Evolutionary conservation across 176 grass and related monocot species (phyloP).

Genomic region (Aegilops speltoides): DNA sequence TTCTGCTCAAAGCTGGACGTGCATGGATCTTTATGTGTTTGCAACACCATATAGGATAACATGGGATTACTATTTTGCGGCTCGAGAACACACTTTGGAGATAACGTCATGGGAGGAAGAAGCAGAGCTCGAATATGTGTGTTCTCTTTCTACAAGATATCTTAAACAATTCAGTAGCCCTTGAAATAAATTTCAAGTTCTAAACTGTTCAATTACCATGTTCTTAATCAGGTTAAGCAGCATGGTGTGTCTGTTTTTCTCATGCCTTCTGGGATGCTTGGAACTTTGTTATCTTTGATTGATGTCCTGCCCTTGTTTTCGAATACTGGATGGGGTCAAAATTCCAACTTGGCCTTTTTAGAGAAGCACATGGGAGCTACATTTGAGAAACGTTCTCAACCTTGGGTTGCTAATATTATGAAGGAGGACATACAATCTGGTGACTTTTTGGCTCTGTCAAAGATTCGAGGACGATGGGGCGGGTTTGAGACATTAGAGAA

Average conservation of each 20-base stretch:
- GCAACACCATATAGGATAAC: constrained; percentile 89
- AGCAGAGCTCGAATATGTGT: constrained; percentile 55
- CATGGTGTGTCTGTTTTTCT: constrained; percentile 91
- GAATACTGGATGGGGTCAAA: constrained; percentile 89
- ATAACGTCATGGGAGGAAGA: constrained; percentile 89
- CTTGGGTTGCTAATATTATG: constrained; percentile 60
- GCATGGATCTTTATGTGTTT: constrained; percentile 97
- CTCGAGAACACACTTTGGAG: constrained; percentile 66
- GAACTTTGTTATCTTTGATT: constrained; percentile 77
- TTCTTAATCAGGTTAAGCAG: constrained; percentile 78
- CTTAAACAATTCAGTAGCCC: background rate
- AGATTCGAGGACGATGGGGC: constrained; percentile 94
- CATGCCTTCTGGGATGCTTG: constrained; percentile 96
- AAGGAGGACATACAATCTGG: constrained; percentile 79
- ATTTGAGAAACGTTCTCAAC: constrained; percentile 68
- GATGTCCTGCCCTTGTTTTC: constrained; percentile 94
- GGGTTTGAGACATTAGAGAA: constrained; percentile 97
- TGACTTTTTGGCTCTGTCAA: constrained; percentile 89
- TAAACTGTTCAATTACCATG: constrained; percentile 22
- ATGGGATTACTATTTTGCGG: constrained; percentile 87
- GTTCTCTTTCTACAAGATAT: background rate
- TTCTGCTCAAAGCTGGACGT: constrained; percentile 85
- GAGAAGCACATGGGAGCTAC: constrained; percentile 90
- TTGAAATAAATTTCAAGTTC: constrained; percentile 3
- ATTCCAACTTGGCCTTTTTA: constrained; percentile 89